A percentile compares a stretch with the other conserved stretches of the same genome.
Evolutionary conservation across 2,329 filamentous ascomycete genomes (phyloP).

Genomic region (Macrophomina pseudophaseolina): DNA sequence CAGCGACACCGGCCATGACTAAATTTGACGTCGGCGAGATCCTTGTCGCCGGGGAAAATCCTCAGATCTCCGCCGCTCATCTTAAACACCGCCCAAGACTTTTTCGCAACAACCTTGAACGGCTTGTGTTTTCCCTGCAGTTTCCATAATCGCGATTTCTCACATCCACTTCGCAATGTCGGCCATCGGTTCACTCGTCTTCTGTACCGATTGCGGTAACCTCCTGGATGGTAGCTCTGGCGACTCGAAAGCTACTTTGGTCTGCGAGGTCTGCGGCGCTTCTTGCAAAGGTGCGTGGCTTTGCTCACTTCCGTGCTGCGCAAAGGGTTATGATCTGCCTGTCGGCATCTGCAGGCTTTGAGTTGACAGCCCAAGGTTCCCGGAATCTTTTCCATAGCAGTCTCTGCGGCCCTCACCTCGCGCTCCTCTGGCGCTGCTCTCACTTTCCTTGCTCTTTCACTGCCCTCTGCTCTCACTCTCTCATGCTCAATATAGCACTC

Average conservation of each 20-base stretch:
- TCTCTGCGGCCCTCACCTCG: background rate
- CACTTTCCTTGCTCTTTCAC: constrained; percentile 6
- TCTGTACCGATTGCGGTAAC: constrained; percentile 92
- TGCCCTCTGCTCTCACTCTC: background rate
- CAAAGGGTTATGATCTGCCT: background rate
- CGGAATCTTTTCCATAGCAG: background rate
- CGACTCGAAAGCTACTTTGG: constrained; percentile 73
- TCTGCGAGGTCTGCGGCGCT: constrained; percentile 85
- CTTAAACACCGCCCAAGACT: constrained; percentile 17
- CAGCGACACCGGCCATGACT: background rate
- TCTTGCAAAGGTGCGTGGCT: constrained; percentile 74
- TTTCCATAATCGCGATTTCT: background rate
- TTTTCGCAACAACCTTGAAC: constrained; percentile 12
- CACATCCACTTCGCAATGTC: constrained; percentile 64
- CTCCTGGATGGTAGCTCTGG: constrained; percentile 81
- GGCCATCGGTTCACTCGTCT: constrained; percentile 86
- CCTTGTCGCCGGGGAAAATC: constrained; percentile 25
- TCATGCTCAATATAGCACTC: background rate
- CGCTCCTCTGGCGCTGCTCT: background rate
- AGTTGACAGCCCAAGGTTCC: background rate
- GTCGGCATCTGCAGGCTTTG: background rate
- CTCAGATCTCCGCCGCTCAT: constrained; percentile 19
- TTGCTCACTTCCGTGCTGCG: no score
- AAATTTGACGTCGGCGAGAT: constrained; percentile 5
- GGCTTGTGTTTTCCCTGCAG: background rate